phyloP scores from a whole-genome alignment of 1,284 basidiomycete genomes.

The Cystobasidiaceae sp. region DNA sequence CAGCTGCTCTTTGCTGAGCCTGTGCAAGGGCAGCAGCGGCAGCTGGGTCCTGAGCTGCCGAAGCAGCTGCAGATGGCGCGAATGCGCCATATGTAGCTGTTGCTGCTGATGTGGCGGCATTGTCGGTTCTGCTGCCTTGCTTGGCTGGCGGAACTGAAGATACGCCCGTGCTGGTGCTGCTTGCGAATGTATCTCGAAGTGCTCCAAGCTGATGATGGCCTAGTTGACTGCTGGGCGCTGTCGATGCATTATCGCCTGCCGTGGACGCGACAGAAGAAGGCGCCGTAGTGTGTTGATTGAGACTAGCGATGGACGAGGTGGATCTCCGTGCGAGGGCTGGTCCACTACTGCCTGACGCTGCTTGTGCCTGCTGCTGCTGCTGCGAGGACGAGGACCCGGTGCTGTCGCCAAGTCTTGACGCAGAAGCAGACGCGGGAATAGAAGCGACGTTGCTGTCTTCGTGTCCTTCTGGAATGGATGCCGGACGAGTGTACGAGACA shows the following conservation, averaged over 20 bases:
- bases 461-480: too few species aligned
- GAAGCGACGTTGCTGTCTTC: background rate
- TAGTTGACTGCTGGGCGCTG: background rate
- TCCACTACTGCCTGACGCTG: too few species aligned
- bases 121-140: background rate
- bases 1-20: background rate
- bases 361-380: too few species aligned
- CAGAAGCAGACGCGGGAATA: background rate
- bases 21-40: background rate
- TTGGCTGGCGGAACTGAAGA: background rate
- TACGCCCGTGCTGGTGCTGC: background rate
- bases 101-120: too few species aligned
- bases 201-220: too few species aligned
- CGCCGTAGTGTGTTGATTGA: slow-evolving; percentile 7
- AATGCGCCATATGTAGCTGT: too few species aligned
- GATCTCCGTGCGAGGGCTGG: background rate
- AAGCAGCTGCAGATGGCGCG: too few species aligned
- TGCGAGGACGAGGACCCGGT: background rate
- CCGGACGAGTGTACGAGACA: too few species aligned
- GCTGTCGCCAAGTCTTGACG: background rate
- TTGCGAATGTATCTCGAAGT: too few species aligned
- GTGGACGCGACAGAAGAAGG: slow-evolving; percentile 5
- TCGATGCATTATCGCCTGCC: background rate
- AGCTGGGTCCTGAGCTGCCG: background rate
- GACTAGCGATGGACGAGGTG: slow-evolving; percentile 20